These are phyloP conservation scores for Silybum marianum DNA, from an alignment of 129 eudicot genomes.

Conservation along the genomic window DNA sequence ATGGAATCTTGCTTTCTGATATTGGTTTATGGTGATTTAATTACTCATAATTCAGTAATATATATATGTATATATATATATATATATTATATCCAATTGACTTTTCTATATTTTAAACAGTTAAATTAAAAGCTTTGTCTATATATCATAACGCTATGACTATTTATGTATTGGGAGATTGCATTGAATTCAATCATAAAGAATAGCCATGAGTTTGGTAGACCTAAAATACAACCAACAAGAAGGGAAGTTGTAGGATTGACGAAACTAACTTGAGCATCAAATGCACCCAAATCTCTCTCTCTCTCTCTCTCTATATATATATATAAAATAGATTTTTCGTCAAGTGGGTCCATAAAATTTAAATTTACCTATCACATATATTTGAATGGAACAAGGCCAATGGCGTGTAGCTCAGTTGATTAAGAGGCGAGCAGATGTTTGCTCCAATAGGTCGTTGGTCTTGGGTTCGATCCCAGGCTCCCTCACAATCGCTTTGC, in stretches of 20 bases:
- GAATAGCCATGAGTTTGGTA: conserved; percentile 6
- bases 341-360: not conserved
- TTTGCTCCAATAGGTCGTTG: no score
- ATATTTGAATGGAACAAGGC: not conserved
- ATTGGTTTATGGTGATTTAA: not conserved
- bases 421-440: no score
- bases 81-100: not conserved
- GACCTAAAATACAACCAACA: conserved; percentile 20
- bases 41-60: not conserved
- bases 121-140: not conserved
- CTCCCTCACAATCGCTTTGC: no score
- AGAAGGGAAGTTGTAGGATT: conserved; percentile 18
- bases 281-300: conserved; percentile 13
- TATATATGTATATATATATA: no score
- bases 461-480: no score
- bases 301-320: not conserved
- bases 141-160: not conserved
- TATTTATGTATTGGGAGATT: not conserved
- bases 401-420: no score
- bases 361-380: not conserved
- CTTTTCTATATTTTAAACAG: not conserved
- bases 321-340: not conserved
- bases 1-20: not conserved
- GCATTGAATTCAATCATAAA: conserved; percentile 34
- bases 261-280: conserved; percentile 27